Evolutionary conservation across 192 early-diverging fungal genomes (phyloP).

Genomic region (Bifiguratus adelaidae): DNA sequence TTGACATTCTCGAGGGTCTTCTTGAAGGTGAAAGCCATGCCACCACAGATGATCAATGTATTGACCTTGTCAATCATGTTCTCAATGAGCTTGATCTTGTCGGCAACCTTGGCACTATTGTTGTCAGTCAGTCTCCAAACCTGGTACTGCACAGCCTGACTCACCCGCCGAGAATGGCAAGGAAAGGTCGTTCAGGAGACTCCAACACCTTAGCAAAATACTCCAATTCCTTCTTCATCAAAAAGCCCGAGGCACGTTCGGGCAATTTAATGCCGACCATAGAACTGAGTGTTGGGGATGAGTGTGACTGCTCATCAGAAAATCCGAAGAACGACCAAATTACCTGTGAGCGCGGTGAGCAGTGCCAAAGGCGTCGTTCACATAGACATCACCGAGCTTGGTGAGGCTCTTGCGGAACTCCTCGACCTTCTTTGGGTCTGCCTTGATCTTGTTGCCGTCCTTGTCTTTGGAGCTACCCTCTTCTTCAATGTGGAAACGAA

Average conservation of each 20-base stretch:
- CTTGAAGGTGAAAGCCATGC: conserved; percentile 99
- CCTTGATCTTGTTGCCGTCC: conserved; percentile 86
- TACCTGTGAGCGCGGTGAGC: conserved; percentile 98
- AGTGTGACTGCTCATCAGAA: too few species aligned
- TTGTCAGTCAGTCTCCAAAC: background rate
- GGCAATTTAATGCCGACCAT: conserved; percentile 95
- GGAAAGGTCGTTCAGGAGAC: conserved; percentile 83
- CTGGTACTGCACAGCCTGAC: background rate
- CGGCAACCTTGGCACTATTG: conserved; percentile 85
- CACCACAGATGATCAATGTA: conserved; percentile 76
- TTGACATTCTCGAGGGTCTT: conserved; percentile 78
- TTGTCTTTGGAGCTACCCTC: conserved; percentile 90
- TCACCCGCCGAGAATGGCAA: conserved; percentile 91
- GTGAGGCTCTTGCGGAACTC: conserved; percentile 88
- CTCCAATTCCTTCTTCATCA: conserved; percentile 99
- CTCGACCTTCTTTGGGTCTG: conserved; percentile 62
- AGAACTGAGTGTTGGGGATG: too few species aligned
- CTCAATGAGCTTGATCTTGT: conserved; percentile 98
- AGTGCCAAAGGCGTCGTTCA: conserved; percentile 99
- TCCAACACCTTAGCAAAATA: conserved; percentile 97
- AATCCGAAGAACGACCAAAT: too few species aligned
- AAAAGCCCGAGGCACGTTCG: conserved; percentile 84
- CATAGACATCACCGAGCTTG: conserved; percentile 89
- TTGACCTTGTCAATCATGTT: conserved; percentile 95
- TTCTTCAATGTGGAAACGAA: conserved; percentile 98